These are phyloP conservation scores for Candida tetrigidarum DNA, from an alignment of 1,139 yeast genomes.

Conservation along the genomic window DNA sequence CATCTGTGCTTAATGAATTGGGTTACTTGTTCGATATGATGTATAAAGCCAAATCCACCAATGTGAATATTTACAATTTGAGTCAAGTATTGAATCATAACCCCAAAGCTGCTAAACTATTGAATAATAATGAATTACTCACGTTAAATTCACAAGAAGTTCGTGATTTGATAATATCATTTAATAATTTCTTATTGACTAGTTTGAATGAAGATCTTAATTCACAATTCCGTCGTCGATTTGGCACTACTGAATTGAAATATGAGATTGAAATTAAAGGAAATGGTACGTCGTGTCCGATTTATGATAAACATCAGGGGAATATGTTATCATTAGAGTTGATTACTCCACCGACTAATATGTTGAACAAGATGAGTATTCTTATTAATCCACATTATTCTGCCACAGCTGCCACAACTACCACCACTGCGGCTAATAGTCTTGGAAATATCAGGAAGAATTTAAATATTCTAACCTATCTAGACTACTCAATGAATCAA, in stretches of 20 bases:
- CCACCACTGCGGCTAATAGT: too few species aligned
- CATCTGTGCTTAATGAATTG: conserved; percentile 72
- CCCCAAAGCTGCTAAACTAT: conserved; percentile 53
- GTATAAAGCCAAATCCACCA: conserved; percentile 72
- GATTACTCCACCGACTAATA: conserved; percentile 34
- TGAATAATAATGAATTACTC: conserved; percentile 52
- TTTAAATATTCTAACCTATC: conserved; percentile 42
- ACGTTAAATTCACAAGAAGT: conserved; percentile 38
- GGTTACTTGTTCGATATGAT: conserved; percentile 95
- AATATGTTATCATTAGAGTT: conserved; percentile 32
- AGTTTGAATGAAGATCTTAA: conserved; percentile 53
- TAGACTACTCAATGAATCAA: conserved; percentile 63
- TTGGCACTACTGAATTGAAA: conserved; percentile 24
- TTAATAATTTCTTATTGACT: conserved; percentile 63
- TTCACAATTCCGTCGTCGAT: conserved; percentile 23
- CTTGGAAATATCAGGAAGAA: conserved; percentile 19
- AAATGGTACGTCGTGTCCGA: conserved; percentile 33
- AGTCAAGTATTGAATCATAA: conserved; percentile 48
- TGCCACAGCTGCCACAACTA: too few species aligned
- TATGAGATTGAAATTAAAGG: conserved; percentile 47
- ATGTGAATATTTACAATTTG: conserved; percentile 78
- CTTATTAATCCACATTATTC: conserved; percentile 22
- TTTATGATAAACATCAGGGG: conserved; percentile 32
- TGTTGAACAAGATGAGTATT: conserved; percentile 30
- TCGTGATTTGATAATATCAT: conserved; percentile 51